Base-by-base conservation (phyloP, 257 asterid species). In the Solanum chiquidenum region DNA sequence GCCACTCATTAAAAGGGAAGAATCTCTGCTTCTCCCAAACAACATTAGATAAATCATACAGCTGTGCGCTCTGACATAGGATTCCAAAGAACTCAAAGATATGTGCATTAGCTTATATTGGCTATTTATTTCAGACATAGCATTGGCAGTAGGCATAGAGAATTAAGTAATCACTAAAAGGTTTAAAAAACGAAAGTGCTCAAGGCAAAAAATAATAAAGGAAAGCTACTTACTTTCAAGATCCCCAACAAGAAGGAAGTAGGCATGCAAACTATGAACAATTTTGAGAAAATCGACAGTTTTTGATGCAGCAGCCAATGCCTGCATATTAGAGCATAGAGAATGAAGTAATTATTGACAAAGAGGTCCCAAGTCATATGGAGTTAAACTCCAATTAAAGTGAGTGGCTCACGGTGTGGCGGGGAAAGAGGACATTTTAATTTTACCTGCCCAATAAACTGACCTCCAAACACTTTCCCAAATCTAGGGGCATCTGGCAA, bases 391-490 rank as follows among this genome's bases (percentile, higher is more conserved):
- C 42, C 44, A 82, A 82, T 49, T 3, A 68, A 66, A 77, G 35
- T 33, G 64, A 44, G 85, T 66, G 37, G 38, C 58, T 86, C 76
- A 85, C 12, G n/a, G 37, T 11, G 27, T 16, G 64, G 69, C 42
- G 55, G 90, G 35, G 74, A 52, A 31, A 77, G 60, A 77, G 46
- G 85, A 16, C 86, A 80, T 79, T 86, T 86, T 49, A 69, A 86
- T 23, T 85, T 88, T 89, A 96, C 99, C 99, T 97, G 99, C 74
- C 99, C 99, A 42, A 97, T 86, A 91, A 97, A 97, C 90, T 97
- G 99, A 76, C 99, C 99, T 86, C 99, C 99, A 90, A 96, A 97
- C 86, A 97, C 98, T 92, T 95, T 96, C 16, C 95, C 98, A 83
- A 95, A 94, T 90, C 91, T 94, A 29, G 99, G 99, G 89, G 99